A percentile compares a stretch with the other conserved stretches of the same genome.
These are phyloP conservation scores for Naganishia onofrii DNA, from an alignment of 768 basidiomycete genomes.

Conservation along the genomic window DNA sequence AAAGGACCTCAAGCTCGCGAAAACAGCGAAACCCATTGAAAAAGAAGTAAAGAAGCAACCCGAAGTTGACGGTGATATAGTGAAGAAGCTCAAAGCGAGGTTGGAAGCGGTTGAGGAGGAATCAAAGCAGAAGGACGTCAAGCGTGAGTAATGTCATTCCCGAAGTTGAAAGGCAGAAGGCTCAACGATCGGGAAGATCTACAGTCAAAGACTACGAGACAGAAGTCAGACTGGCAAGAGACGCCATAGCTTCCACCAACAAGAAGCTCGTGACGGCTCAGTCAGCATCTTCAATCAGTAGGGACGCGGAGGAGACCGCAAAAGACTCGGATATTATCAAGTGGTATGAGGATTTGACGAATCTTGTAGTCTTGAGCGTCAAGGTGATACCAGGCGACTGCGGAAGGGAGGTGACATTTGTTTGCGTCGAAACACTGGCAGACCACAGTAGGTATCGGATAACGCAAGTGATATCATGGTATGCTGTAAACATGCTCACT, in stretches of 20 bases:
- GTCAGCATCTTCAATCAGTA: conserved; percentile 24
- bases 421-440: conserved; percentile 57
- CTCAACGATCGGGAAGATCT: background rate
- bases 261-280: conserved; percentile 24
- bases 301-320: conserved; percentile 25
- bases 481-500: background rate
- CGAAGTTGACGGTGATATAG: conserved; percentile 1
- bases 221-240: conserved; percentile 41
- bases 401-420: conserved; percentile 63
- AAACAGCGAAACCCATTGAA: conserved; percentile 15
- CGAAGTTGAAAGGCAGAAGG: background rate
- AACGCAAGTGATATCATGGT: background rate
- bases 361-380: conserved; percentile 67
- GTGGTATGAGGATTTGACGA: conserved; percentile 83
- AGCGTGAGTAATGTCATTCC: conserved; percentile 36
- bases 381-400: conserved; percentile 56
- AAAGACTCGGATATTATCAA: conserved; percentile 60
- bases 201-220: conserved; percentile 39
- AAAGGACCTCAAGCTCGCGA: conserved; percentile 34
- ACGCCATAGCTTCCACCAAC: conserved; percentile 12
- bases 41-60: conserved; percentile 41
- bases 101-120: conserved; percentile 33
- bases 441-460: conserved; percentile 38
- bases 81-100: conserved; percentile 37
- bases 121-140: conserved; percentile 38